Percentiles rank a stretch among this genome's conserved stretches.
phyloP scores from a whole-genome alignment of 1,139 yeast genomes.

The Diutina scorzettiae region DNA sequence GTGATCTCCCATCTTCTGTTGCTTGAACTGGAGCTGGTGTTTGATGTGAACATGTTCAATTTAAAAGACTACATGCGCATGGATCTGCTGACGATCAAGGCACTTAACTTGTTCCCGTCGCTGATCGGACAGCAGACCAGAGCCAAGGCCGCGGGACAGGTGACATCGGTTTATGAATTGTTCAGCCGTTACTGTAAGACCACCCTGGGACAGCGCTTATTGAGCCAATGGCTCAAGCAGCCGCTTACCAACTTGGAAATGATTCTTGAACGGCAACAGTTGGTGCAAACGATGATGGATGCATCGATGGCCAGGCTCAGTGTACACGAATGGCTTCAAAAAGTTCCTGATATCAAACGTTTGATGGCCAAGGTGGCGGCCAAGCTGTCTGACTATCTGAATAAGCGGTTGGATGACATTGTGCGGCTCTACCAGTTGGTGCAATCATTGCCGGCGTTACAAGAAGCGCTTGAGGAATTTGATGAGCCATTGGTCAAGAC shows the following conservation, averaged over 20 bases:
- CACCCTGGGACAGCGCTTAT: conserved; percentile 69
- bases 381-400: conserved; percentile 23
- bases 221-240: conserved; percentile 93
- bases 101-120: conserved; percentile 58
- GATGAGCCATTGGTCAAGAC: conserved; percentile 5
- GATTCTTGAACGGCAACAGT: conserved; percentile 56
- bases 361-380: conserved; percentile 49
- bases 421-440: conserved; percentile 81
- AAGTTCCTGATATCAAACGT: conserved; percentile 76
- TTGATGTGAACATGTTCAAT: conserved; percentile 52
- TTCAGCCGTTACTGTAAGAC: conserved; percentile 73
- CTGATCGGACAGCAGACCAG: conserved; percentile 24
- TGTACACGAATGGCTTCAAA: conserved; percentile 52
- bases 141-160: conserved; percentile 18
- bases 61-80: conserved; percentile 72
- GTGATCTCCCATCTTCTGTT: not conserved
- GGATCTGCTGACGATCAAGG: conserved; percentile 82
- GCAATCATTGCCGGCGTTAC: conserved; percentile 55
- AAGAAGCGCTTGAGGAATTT: conserved; percentile 24
- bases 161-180: conserved; percentile 63
- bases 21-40: conserved; percentile 16
- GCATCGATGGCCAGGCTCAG: conserved; percentile 56
- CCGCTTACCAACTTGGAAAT: conserved; percentile 58
- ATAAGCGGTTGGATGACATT: conserved; percentile 66
- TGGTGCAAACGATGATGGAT: conserved; percentile 63